A percentile compares a stretch with the other conserved stretches of the same genome.
Conservation (phyloP, 345 rosid genomes). For the Bruguiera parviflora region DNA sequence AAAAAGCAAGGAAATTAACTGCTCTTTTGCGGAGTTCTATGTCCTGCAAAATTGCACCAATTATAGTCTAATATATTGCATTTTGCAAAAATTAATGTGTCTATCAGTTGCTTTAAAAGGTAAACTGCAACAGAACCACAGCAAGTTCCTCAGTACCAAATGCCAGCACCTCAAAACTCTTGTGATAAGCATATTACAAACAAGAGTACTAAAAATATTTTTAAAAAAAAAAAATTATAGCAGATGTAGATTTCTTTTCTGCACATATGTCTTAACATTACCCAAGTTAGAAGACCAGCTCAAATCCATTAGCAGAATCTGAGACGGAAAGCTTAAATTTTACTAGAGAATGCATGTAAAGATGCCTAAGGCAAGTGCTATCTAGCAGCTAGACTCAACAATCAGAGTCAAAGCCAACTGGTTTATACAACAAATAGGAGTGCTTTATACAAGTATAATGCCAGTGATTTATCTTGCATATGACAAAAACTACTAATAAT, state of each 20-base stretch:
- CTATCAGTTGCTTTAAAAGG: neutral
- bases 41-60: conserved; percentile 51
- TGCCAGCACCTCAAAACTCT: too few relatives aligned
- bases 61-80: conserved; percentile 7
- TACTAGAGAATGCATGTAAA: too few relatives aligned
- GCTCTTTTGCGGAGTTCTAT: conserved; percentile 65
- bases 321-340: too few relatives aligned
- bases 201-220: neutral
- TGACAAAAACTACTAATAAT: too few relatives aligned
- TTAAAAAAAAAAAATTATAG: neutral
- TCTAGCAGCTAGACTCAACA: too few relatives aligned
- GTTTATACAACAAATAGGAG: too few relatives aligned
- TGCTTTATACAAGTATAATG: too few relatives aligned
- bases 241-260: neutral
- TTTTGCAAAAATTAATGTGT: neutral
- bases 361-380: too few relatives aligned
- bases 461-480: too few relatives aligned
- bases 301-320: too few relatives aligned
- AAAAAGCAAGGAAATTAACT: conserved; percentile 55
- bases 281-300: too few relatives aligned
- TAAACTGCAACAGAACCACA: neutral
- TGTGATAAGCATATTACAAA: neutral
- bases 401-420: too few relatives aligned
- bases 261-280: neutral
- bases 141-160: neutral